Conservation (phyloP, 2,329 filamentous ascomycete species). For the Fusarium redolens region DNA sequence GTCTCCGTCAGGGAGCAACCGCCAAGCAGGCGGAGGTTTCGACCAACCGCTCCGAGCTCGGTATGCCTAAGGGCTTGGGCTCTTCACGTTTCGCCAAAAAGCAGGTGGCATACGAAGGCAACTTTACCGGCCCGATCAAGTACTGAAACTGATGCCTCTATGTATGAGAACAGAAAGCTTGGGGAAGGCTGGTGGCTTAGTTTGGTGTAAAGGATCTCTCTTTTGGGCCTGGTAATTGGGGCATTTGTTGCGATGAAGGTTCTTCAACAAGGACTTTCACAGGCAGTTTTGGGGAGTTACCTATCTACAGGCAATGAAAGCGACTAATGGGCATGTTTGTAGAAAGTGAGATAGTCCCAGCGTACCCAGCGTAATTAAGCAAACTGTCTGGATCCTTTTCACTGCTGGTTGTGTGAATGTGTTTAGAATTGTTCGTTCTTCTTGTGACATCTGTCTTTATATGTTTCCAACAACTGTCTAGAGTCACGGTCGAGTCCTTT, state of each 20-base stretch:
- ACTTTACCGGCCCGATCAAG: constrained; percentile 28
- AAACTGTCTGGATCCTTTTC: neutral
- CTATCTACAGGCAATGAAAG: neutral
- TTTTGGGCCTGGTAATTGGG: neutral
- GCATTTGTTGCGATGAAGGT: neutral
- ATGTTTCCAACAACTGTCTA: constrained; percentile 53
- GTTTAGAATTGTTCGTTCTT: constrained; percentile 39
- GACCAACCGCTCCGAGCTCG: neutral
- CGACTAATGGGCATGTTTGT: constrained; percentile 14
- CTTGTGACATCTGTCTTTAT: constrained; percentile 55
- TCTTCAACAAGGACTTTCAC: neutral
- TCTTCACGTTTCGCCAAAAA: constrained; percentile 31
- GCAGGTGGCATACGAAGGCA: neutral
- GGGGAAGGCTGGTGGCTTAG: neutral
- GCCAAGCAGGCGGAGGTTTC: neutral
- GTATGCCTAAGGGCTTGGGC: constrained; percentile 23
- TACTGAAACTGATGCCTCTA: neutral
- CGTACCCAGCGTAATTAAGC: constrained; percentile 3
- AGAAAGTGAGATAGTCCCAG: constrained; percentile 5
- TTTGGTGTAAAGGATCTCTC: neutral
- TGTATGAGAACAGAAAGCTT: neutral
- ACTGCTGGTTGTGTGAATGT: neutral
- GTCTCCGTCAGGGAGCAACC: neutral
- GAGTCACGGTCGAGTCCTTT: constrained; percentile 58
- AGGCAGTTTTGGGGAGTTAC: neutral